phyloP scores from a whole-genome alignment of 2,329 filamentous ascomycete genomes.

The Arthrobotrys sinensis region DNA sequence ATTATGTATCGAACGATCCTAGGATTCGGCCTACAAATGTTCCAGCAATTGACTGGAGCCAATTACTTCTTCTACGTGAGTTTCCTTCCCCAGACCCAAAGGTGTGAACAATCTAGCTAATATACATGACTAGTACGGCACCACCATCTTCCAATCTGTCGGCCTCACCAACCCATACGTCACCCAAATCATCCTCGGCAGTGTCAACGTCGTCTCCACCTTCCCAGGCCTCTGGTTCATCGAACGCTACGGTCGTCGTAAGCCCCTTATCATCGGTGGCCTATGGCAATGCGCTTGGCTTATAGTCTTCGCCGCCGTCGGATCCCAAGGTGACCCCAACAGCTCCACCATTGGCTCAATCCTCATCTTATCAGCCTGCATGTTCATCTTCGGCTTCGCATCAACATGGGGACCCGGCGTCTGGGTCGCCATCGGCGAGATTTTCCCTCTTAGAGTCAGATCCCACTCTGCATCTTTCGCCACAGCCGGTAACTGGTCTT shows the following conservation, averaged over 20 bases:
- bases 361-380: slow-evolving; percentile 78
- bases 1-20: slow-evolving; percentile 76
- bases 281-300: slow-evolving; percentile 79
- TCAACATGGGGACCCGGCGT: slow-evolving; percentile 80
- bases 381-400: slow-evolving; percentile 78
- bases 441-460: slow-evolving; percentile 76
- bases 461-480: slow-evolving; percentile 75
- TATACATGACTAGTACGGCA: slow-evolving; percentile 73
- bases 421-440: slow-evolving; percentile 79
- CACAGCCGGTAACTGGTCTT: slow-evolving; percentile 77
- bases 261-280: slow-evolving; percentile 77
- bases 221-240: slow-evolving; percentile 79
- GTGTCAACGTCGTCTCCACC: slow-evolving; percentile 78
- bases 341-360: slow-evolving; percentile 71
- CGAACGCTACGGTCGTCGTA: slow-evolving; percentile 78
- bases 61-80: slow-evolving; percentile 63
- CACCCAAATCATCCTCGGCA: slow-evolving; percentile 78
- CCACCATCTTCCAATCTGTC: slow-evolving; percentile 77
- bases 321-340: slow-evolving; percentile 65
- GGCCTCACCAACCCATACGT: slow-evolving; percentile 78
- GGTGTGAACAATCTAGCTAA: not conserved
- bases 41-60: slow-evolving; percentile 77
- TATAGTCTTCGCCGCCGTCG: slow-evolving; percentile 76
- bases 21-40: slow-evolving; percentile 76
- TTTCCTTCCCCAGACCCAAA: not conserved